Percentiles rank a stretch among this genome's conserved stretches.
Evolutionary conservation across 1,139 yeast genomes (phyloP).

Genomic region (Sugiyamaella xylanicola): DNA sequence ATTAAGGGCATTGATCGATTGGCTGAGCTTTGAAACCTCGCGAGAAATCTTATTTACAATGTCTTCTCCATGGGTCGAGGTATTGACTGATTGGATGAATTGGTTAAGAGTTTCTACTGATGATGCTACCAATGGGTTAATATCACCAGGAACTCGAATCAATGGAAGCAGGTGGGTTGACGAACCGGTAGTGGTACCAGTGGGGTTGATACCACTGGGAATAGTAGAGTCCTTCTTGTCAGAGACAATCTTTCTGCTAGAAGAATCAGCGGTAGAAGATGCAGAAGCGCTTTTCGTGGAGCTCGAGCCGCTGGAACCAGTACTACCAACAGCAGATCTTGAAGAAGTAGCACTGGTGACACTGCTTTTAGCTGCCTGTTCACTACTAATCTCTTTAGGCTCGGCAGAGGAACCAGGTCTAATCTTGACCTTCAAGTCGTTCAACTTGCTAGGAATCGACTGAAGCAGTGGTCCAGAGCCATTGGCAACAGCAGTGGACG

Average conservation of each 20-base stretch:
- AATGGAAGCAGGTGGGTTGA: conserved; percentile 30
- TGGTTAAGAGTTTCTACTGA: conserved; percentile 56
- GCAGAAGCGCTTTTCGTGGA: too few species aligned
- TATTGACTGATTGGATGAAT: conserved; percentile 55
- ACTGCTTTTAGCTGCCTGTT: conserved; percentile 39
- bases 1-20: conserved; percentile 35
- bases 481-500: conserved; percentile 3
- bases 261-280: too few species aligned
- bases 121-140: conserved; percentile 52
- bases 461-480: background rate
- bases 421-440: conserved; percentile 6
- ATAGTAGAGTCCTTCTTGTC: conserved; percentile 16
- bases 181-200: conserved; percentile 3
- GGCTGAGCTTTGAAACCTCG: conserved; percentile 37
- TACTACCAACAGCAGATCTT: conserved; percentile 23
- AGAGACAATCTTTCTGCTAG: conserved; percentile 27
- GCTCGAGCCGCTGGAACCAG: background rate
- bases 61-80: conserved; percentile 40
- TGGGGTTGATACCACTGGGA: background rate
- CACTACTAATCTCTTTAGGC: conserved; percentile 9
- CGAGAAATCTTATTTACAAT: conserved; percentile 35
- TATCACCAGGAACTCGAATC: conserved; percentile 37
- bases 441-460: conserved; percentile 6
- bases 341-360: background rate
- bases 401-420: conserved; percentile 19